Evolutionary conservation across 148 eudicot species (phyloP).

Genomic region (Spergularia marina): DNA sequence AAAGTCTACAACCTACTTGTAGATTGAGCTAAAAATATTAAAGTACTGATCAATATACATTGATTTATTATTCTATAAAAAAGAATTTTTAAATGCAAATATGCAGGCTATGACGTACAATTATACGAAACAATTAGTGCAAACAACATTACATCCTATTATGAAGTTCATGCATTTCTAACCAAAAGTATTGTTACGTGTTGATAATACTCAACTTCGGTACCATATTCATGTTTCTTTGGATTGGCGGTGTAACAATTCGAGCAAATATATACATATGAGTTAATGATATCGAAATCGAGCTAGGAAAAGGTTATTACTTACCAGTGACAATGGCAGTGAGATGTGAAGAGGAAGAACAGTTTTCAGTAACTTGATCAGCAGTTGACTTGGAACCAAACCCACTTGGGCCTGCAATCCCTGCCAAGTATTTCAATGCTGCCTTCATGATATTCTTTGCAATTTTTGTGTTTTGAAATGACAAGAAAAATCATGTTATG

Average conservation of each 20-base stretch:
- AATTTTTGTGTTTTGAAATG: slow-evolving; percentile 5
- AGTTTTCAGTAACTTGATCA: slow-evolving; percentile 60
- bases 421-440: slow-evolving; percentile 69
- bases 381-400: slow-evolving; percentile 91
- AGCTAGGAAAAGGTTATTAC: neutral
- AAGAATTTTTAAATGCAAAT: neutral
- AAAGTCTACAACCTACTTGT: slow-evolving; percentile 4
- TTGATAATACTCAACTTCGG: too few species aligned
- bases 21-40: slow-evolving; percentile 7
- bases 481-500: slow-evolving; percentile 3
- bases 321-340: slow-evolving; percentile 92
- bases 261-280: too few species aligned
- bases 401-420: slow-evolving; percentile 82
- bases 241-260: too few species aligned
- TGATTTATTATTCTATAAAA: neutral
- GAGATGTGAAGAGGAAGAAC: slow-evolving; percentile 42
- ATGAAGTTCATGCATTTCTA: too few species aligned
- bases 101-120: slow-evolving; percentile 5
- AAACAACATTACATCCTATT: too few species aligned
- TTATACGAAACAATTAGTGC: too few species aligned
- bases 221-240: too few species aligned
- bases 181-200: too few species aligned
- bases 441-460: slow-evolving; percentile 48
- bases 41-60: neutral
- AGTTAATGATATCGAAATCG: too few species aligned